Evolutionary conservation across 2,329 filamentous ascomycete species (phyloP), one percentile per base, ranked within the genome.

Genomic region (Xylariaceae sp.): DNA sequence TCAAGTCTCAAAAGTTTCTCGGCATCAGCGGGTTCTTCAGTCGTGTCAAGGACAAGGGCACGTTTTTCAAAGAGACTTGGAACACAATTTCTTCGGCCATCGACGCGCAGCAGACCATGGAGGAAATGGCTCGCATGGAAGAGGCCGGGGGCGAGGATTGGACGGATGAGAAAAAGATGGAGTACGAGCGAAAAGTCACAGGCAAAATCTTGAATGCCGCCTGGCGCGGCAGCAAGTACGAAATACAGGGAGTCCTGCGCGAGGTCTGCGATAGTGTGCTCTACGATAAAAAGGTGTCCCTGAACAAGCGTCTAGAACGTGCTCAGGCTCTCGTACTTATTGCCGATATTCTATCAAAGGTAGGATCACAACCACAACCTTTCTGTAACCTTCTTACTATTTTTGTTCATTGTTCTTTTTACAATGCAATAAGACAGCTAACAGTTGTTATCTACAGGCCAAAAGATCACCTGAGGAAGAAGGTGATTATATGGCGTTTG

Each of bases 181-280:
- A 99, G 78, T 97, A 96, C 70, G 95, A 98, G 81, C 89, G 94
- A 71, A 87, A 89, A 67, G 94, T 98, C 21, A 99, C 95, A 8
- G 95, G 95, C 70, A 99, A 99, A 84, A 98, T 99, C 65, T 84
- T 99, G 34, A 96, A 92, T 4, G 95, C 95, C 3, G 95, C 95
- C 9, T 99, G 95, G 95, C 82, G 92, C 63, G 95, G 95, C 43
- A 94, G 89, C 83, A 96, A 95, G 78, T 98, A 96, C 70, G 95
- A 99, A 82, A 98, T 99, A 64, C 94, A 98, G 81, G 90, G 92
- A 70, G 94, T 99, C 63, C 78, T 99, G 70, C 84, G 95, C 47
- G 95, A 98, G 66, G 95, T 99, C 17, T 98, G 94, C 75, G 95
- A 99, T 71, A 83, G 85, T 61, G 88, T 97, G 33, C 79, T 99